These are phyloP conservation scores for Capronia americana DNA, from an alignment of 2,329 filamentous ascomycete species.

Conservation along the genomic window DNA sequence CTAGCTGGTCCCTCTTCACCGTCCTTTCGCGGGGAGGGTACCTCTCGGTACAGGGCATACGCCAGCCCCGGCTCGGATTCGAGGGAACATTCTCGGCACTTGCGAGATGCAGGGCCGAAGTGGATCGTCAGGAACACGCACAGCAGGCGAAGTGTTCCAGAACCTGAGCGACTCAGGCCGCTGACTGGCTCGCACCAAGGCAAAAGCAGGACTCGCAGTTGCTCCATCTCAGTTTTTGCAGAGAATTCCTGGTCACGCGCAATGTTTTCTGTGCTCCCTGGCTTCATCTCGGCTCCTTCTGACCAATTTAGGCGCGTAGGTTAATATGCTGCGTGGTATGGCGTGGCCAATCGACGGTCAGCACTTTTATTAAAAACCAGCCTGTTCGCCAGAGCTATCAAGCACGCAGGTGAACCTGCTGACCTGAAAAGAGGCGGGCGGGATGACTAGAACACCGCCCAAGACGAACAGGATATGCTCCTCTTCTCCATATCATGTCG, in stretches of 20 bases:
- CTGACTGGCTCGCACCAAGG: not conserved
- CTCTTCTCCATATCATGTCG: not conserved
- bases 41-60: not conserved
- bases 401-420: slow-evolving; percentile 12
- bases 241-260: slow-evolving; percentile 10
- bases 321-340: slow-evolving; percentile 3
- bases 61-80: not conserved
- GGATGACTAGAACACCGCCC: not conserved
- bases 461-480: not conserved
- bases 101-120: slow-evolving; percentile 11
- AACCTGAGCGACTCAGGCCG: not conserved
- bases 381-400: slow-evolving; percentile 1
- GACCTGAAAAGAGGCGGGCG: slow-evolving; percentile 8
- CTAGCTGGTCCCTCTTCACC: not conserved
- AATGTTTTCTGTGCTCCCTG: slow-evolving; percentile 1
- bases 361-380: slow-evolving; percentile 12
- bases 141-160: slow-evolving; percentile 1
- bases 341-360: not conserved
- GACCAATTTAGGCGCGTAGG: slow-evolving; percentile 13
- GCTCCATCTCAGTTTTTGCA: not conserved
- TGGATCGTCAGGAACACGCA: slow-evolving; percentile 15
- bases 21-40: not conserved
- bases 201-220: not conserved
- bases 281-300: slow-evolving; percentile 13
- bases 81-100: not conserved